These are phyloP conservation scores for Trichoderma breve DNA, from an alignment of 2,329 filamentous ascomycete species.

Conservation along the genomic window DNA sequence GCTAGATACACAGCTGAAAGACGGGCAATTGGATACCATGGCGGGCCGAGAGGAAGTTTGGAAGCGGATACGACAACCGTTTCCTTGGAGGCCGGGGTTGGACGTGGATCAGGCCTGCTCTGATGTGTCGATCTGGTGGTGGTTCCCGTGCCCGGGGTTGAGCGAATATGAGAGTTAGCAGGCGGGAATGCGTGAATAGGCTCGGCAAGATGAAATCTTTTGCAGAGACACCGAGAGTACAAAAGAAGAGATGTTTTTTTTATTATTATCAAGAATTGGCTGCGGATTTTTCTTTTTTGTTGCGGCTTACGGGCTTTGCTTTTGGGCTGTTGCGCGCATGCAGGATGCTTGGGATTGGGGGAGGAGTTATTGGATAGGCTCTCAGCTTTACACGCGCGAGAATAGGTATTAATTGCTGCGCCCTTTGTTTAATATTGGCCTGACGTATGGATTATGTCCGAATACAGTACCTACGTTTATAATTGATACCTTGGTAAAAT, in stretches of 20 bases:
- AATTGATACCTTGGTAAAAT: neutral
- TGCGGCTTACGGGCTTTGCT: neutral
- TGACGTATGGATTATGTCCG: neutral
- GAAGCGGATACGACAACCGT: neutral
- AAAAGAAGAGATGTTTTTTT: constrained; percentile 3
- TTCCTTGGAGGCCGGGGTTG: neutral
- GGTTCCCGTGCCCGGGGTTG: neutral
- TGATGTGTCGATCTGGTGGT: neutral
- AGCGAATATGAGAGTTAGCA: neutral
- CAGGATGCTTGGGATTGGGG: neutral
- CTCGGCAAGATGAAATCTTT: neutral
- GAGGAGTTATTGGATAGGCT: constrained; percentile 12
- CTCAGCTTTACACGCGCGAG: constrained; percentile 1
- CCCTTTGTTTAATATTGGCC: neutral
- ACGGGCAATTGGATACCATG: constrained; percentile 15
- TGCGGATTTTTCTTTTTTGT: neutral
- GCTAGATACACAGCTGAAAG: neutral
- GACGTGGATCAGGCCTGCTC: neutral
- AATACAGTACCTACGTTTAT: too few species aligned
- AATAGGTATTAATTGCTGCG: constrained; percentile 16
- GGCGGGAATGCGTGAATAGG: neutral
- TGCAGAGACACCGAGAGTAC: neutral
- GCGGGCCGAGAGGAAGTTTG: neutral
- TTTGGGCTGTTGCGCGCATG: neutral
- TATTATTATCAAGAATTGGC: neutral